phyloP scores from a whole-genome alignment of 345 rosid genomes.

The Syzygium grande region DNA sequence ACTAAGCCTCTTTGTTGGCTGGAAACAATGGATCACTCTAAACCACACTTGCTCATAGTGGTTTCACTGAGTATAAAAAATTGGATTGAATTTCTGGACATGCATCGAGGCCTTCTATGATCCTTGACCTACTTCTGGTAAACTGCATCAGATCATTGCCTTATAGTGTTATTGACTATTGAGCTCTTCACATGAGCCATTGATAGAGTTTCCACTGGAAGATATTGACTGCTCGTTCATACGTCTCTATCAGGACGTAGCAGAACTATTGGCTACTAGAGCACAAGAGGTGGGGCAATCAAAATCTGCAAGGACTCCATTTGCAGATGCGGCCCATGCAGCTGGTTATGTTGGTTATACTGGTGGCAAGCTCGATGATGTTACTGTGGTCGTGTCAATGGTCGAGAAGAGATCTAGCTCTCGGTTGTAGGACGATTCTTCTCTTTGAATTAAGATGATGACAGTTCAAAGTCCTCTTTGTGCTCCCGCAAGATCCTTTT shows the following conservation, averaged over 20 bases:
- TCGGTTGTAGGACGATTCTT: neutral
- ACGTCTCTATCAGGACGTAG: conserved; percentile 39
- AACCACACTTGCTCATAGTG: neutral
- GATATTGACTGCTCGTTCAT: neutral
- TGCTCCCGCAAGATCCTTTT: neutral
- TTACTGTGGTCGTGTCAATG: conserved; percentile 53
- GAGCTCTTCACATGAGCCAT: neutral
- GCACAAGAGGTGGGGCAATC: conserved; percentile 47
- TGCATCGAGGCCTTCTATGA: neutral
- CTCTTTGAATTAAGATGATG: neutral
- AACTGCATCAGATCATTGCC: neutral
- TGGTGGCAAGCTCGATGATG: conserved; percentile 62
- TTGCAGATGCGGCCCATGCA: conserved; percentile 62
- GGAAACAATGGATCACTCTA: neutral
- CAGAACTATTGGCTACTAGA: conserved; percentile 43
- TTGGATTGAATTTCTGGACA: neutral
- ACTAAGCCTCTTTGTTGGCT: neutral
- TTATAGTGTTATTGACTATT: neutral
- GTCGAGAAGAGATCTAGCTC: conserved; percentile 11
- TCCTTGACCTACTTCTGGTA: neutral
- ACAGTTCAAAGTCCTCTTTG: neutral
- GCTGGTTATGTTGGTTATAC: conserved; percentile 50
- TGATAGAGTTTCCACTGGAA: neutral
- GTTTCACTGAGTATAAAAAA: neutral
- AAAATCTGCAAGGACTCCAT: conserved; percentile 38